Evolutionary conservation across 805 yeast species (phyloP).

Genomic region (Candida chilensis): DNA sequence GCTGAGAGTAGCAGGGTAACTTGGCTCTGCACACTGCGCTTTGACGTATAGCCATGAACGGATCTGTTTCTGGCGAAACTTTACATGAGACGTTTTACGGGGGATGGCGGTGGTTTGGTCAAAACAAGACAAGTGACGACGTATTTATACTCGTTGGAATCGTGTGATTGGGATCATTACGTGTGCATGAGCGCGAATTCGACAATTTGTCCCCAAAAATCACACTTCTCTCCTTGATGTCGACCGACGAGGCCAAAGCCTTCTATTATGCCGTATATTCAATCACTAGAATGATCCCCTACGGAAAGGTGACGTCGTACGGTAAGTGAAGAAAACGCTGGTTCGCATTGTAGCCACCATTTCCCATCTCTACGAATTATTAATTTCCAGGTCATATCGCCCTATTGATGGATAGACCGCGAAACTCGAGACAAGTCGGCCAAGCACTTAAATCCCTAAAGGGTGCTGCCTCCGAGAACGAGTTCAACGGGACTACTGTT

Average conservation of each 20-base stretch:
- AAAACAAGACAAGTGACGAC: too few relatives aligned
- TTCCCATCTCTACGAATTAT: slow-evolving; percentile 1
- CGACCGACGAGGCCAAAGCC: slow-evolving; percentile 35
- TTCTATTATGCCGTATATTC: slow-evolving; percentile 57
- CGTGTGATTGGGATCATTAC: too few relatives aligned
- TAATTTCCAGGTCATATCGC: slow-evolving; percentile 51
- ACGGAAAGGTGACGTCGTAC: slow-evolving; percentile 60
- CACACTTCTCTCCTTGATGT: too few relatives aligned
- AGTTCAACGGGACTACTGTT: slow-evolving; percentile 23
- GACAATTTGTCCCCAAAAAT: too few relatives aligned
- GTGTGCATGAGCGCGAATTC: too few relatives aligned
- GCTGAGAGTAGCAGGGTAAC: too few relatives aligned
- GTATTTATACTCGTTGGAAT: too few relatives aligned
- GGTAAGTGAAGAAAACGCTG: slow-evolving; percentile 22
- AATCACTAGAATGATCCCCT: slow-evolving; percentile 44
- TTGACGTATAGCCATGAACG: too few relatives aligned
- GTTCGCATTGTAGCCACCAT: not conserved
- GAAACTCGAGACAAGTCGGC: slow-evolving; percentile 69
- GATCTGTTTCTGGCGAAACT: too few relatives aligned
- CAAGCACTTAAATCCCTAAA: slow-evolving; percentile 51
- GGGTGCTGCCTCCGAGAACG: slow-evolving; percentile 4
- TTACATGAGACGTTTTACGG: too few relatives aligned
- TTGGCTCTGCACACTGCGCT: too few relatives aligned
- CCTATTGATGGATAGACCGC: slow-evolving; percentile 48
- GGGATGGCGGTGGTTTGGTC: too few relatives aligned